Base-by-base conservation (phyloP, 2,329 filamentous ascomycete species). In the Beauveria sp. region DNA sequence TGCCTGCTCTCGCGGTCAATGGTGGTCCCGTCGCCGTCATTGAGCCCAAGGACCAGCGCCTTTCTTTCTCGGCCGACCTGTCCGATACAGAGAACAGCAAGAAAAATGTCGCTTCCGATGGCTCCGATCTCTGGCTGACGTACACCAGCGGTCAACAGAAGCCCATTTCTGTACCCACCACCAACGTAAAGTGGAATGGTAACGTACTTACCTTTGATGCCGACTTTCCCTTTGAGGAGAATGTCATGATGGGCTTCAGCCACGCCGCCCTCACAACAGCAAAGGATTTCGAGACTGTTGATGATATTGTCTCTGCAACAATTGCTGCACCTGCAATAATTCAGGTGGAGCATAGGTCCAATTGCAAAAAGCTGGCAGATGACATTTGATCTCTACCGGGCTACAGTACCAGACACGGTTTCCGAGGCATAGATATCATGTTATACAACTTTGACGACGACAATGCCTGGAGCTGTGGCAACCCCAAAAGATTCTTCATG, bases 1-100 rank as follows among this genome's bases (percentile, higher is more conserved):
- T 88, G 71, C 74, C 79, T 7, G 67, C 77, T 0, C 72, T 90
- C 57, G 60, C 64, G 24, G 70, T 73, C 63, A 66, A 71, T 42
- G 69, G 68, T 28, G 73, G 67, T 2, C 58, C 67, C 0, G 62
- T 72, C 8, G 68, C 70, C 3, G 66, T 75, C 6, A 71, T 83
- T 57, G 64, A 75, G 30, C 69, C 81, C 3, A 67, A 72, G 58
- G 73, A 83, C 65, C 80, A 81, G 70, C 76, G 71, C 3, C 70
- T 88, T 10, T 70, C 72, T 7, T 87, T 89, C 71, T 75, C 62
- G n/a, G 47, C 56, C 4, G 55, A 61, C 26, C 63, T 66, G 34
- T 42, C 40, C 9, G 53, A 45, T 9, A 26, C 56, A 1, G 45
- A 26, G 1, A 52, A 63, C 8, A n/a, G 9, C 3, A 34, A 54